Evolutionary conservation across 305 asterid species (phyloP).

Genomic region (Solanum aculeatissimum): DNA sequence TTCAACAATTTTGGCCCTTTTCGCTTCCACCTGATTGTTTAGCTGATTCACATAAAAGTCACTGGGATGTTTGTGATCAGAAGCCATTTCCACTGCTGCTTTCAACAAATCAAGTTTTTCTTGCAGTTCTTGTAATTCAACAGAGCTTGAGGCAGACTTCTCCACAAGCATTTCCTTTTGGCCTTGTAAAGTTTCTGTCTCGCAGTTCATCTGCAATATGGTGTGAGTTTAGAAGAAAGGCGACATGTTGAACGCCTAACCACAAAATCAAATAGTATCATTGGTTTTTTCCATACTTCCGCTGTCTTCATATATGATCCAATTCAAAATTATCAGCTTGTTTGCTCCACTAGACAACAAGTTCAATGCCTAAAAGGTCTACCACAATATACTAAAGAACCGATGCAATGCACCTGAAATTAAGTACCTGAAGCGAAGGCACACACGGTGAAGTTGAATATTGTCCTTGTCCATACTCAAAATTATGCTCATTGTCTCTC

Average conservation of each 20-base stretch:
- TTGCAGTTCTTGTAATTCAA: constrained; percentile 18
- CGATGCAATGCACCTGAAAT: not conserved
- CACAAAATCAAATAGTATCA: not conserved
- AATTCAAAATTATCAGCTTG: not conserved
- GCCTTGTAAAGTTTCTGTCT: not conserved
- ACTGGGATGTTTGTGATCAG: constrained; percentile 20
- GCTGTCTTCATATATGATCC: not conserved
- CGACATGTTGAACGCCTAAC: not conserved
- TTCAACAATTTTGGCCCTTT: constrained; percentile 31
- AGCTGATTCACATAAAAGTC: constrained; percentile 40
- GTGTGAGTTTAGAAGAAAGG: not conserved
- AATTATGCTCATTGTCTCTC: constrained; percentile 1
- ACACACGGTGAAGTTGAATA: not conserved
- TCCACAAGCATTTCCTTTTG: constrained; percentile 10
- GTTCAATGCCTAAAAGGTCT: not conserved
- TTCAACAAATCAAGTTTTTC: constrained; percentile 35
- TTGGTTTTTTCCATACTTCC: not conserved
- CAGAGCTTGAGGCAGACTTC: constrained; percentile 14
- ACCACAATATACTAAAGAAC: not conserved
- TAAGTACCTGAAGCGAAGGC: constrained; percentile 11
- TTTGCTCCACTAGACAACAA: not conserved
- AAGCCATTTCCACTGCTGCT: constrained; percentile 32
- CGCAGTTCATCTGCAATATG: constrained; percentile 1
- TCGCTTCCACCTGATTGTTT: constrained; percentile 32
- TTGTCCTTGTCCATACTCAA: not conserved